These are phyloP conservation scores for Chenopodium formosanum DNA, from an alignment of 148 eudicot species.

Conservation along the genomic window DNA sequence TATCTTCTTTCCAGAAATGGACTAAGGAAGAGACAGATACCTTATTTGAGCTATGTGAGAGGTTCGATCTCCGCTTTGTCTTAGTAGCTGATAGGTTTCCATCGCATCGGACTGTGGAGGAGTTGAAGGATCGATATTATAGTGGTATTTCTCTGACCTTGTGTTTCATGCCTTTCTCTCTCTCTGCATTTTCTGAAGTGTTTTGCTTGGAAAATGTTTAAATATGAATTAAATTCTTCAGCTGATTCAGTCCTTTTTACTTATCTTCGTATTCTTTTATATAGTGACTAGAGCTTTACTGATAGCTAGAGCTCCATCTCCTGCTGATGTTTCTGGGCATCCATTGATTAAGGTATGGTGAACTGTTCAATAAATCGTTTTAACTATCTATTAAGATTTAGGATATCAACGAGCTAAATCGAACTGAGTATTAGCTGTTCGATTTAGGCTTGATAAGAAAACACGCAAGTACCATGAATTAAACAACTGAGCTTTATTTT, in stretches of 20 bases:
- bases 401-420: too few species aligned
- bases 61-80: constrained; percentile 79
- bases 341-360: constrained; percentile 74
- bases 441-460: too few species aligned
- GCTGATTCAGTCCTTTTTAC: neutral
- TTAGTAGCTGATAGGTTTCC: constrained; percentile 85
- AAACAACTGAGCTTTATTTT: too few species aligned
- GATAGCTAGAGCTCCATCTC: constrained; percentile 81
- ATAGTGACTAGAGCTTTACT: constrained; percentile 66
- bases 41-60: constrained; percentile 79
- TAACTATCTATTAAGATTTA: neutral
- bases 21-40: constrained; percentile 92
- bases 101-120: constrained; percentile 72
- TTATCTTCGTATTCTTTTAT: constrained; percentile 18
- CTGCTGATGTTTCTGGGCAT: constrained; percentile 68
- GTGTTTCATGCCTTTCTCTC: neutral
- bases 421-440: too few species aligned
- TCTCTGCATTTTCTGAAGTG: neutral
- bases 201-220: neutral
- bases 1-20: constrained; percentile 54
- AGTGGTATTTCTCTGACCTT: constrained; percentile 44
- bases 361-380: neutral
- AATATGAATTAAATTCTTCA: neutral
- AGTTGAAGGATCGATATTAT: constrained; percentile 86
- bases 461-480: too few species aligned